Percentiles rank a stretch among this genome's conserved stretches.
These are phyloP conservation scores for Hymenotorrendiella dingleyae DNA, from an alignment of 2,329 filamentous ascomycete species.

Conservation along the genomic window DNA sequence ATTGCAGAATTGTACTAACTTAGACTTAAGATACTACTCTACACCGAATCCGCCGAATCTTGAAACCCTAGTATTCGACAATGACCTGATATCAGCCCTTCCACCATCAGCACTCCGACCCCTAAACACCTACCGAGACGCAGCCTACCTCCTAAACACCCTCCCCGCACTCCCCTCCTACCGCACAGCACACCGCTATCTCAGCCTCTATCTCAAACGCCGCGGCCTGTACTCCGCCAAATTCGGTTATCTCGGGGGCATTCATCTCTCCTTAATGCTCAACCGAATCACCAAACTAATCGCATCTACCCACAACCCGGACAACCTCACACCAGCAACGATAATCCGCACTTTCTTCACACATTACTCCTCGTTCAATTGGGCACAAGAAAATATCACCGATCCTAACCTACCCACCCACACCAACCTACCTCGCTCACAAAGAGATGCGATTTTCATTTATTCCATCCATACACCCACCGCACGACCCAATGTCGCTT, in stretches of 20 bases:
- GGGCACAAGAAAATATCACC: neutral
- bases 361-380: constrained; percentile 31
- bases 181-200: constrained; percentile 49
- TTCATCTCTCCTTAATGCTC: constrained; percentile 59
- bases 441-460: constrained; percentile 57
- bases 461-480: constrained; percentile 56
- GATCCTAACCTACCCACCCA: neutral
- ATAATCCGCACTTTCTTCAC: constrained; percentile 52
- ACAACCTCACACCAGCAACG: constrained; percentile 14
- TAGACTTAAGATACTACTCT: constrained; percentile 5
- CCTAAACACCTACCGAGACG: constrained; percentile 58
- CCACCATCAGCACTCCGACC: constrained; percentile 51
- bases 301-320: constrained; percentile 22
- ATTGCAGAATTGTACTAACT: neutral
- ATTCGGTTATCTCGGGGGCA: constrained; percentile 60
- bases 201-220: constrained; percentile 56
- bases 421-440: neutral
- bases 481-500: constrained; percentile 46
- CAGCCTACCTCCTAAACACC: constrained; percentile 53
- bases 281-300: constrained; percentile 53
- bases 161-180: constrained; percentile 55
- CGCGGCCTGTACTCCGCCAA: constrained; percentile 59
- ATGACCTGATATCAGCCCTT: constrained; percentile 42
- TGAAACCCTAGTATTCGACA: constrained; percentile 10
- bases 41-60: constrained; percentile 1